phyloP scores from a whole-genome alignment of 192 early-diverging fungal species.

The Coemansia sp. region DNA sequence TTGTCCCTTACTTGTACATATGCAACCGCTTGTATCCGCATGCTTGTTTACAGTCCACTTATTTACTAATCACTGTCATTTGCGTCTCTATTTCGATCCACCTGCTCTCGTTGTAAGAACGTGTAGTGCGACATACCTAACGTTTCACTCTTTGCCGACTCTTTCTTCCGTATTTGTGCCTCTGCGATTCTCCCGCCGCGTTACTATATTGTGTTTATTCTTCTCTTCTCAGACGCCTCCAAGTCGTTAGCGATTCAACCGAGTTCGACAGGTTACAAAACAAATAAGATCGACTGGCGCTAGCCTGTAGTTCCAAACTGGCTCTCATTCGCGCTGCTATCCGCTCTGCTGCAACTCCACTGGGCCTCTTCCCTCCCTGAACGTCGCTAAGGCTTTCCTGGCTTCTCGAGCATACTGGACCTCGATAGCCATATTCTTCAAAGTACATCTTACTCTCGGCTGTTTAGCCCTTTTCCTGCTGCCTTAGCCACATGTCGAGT shows the following conservation, averaged over 20 bases:
- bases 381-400: not conserved
- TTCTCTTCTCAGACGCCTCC: not conserved
- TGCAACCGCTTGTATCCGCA: not conserved
- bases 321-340: not conserved
- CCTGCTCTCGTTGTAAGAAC: not conserved
- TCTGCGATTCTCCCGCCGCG: not conserved
- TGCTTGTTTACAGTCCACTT: not conserved
- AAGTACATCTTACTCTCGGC: not conserved
- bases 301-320: slow-evolving; percentile 1
- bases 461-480: not conserved
- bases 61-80: not conserved
- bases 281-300: slow-evolving; percentile 1
- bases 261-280: not conserved
- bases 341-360: not conserved
- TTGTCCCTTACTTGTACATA: slow-evolving; percentile 1
- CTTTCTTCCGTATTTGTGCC: not conserved
- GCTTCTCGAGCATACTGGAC: not conserved
- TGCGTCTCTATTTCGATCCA: not conserved
- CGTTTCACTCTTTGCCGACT: not conserved
- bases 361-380: not conserved
- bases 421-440: not conserved
- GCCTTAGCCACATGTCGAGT: slow-evolving; percentile 32
- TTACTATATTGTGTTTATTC: not conserved
- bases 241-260: not conserved
- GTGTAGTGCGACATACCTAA: slow-evolving; percentile 10